Evolutionary conservation across 768 basidiomycete species (phyloP).

Genomic region (Boletales sp.): DNA sequence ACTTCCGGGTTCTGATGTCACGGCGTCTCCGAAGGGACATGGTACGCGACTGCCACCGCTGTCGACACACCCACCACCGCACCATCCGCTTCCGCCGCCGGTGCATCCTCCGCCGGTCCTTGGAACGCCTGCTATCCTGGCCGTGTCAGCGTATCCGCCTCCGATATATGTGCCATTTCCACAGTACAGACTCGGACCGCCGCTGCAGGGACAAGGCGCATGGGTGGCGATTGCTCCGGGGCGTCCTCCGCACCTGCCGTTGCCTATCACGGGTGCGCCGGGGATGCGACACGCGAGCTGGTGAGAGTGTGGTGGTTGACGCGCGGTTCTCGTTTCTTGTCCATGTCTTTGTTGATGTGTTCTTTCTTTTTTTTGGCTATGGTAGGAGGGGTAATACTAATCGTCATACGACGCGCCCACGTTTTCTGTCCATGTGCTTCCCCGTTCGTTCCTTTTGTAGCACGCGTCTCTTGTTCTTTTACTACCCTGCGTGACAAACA

Average conservation of each 20-base stretch:
- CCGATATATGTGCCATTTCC: too few relatives aligned
- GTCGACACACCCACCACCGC: constrained; percentile 17
- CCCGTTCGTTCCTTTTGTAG: too few relatives aligned
- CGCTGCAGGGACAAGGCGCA: too few relatives aligned
- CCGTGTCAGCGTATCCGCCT: too few relatives aligned
- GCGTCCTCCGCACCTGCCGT: too few relatives aligned
- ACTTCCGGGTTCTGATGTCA: background rate
- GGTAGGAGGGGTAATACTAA: constrained; percentile 17
- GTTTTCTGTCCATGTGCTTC: constrained; percentile 1
- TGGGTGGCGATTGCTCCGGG: too few relatives aligned
- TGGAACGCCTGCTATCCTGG: too few relatives aligned
- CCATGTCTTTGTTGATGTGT: constrained; percentile 4
- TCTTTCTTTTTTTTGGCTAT: constrained; percentile 9
- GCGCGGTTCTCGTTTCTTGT: background rate
- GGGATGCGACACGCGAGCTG: constrained; percentile 26
- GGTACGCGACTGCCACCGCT: constrained; percentile 24
- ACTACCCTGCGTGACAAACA: constrained; percentile 1
- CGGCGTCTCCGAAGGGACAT: constrained; percentile 5
- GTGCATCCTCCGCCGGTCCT: constrained; percentile 9
- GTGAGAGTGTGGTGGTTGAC: constrained; percentile 15
- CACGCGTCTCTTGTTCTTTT: too few relatives aligned
- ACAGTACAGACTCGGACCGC: too few relatives aligned
- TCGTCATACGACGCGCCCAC: constrained; percentile 8
- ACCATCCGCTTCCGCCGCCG: constrained; percentile 14
- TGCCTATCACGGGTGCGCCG: constrained; percentile 20